Evolutionary conservation across 202 grass and related monocot genomes (phyloP).

Genomic region (Schoenoplectus tabernaemontani): DNA sequence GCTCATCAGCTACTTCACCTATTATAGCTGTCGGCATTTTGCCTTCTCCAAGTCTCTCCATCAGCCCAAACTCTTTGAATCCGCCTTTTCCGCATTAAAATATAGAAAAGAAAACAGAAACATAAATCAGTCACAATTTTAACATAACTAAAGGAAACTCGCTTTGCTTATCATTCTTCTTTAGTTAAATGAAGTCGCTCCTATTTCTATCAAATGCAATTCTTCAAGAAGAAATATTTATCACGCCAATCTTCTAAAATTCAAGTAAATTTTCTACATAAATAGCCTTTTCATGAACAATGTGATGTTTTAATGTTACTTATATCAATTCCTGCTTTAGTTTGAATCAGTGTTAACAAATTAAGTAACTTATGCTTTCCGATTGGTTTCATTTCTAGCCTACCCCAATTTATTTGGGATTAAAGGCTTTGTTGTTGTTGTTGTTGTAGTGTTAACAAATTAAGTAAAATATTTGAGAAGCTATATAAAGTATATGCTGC

Average conservation of each 20-base stretch:
- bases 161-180: neutral
- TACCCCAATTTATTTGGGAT: too few species aligned
- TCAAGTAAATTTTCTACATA: neutral
- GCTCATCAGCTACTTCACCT: constrained; percentile 71
- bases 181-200: neutral
- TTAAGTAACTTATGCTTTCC: too few species aligned
- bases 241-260: neutral
- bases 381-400: too few species aligned
- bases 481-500: neutral
- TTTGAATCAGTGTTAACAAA: neutral
- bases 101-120: neutral
- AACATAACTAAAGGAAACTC: neutral
- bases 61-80: constrained; percentile 87
- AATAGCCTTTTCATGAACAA: neutral
- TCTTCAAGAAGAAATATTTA: neutral
- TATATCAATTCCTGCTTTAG: neutral
- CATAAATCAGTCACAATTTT: neutral
- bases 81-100: constrained; percentile 38
- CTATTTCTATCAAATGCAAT: neutral
- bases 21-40: constrained; percentile 74
- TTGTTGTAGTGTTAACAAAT: neutral
- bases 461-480: neutral
- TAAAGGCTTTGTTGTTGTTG: too few species aligned
- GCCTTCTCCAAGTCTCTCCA: constrained; percentile 86
- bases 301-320: neutral